Base-by-base conservation (phyloP, 306 rosid genomes). In the Canavalia gladiata region DNA sequence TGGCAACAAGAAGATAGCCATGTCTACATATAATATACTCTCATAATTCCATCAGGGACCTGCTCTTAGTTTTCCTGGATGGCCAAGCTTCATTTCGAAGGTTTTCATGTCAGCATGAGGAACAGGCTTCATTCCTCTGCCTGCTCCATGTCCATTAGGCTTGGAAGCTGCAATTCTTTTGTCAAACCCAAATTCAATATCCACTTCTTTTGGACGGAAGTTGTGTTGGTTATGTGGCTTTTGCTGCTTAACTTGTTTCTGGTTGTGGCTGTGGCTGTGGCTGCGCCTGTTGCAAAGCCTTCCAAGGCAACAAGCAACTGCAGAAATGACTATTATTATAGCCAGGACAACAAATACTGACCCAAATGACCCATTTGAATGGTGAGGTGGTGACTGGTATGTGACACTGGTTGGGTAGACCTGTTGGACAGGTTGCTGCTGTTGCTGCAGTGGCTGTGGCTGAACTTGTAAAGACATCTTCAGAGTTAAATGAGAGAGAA, bases 341-440 rank as follows among this genome's bases (percentile, higher is more conserved):
- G 98, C 92, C 52, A 95, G 75, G 6, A 95, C 97, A 63, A 95
- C 89, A 79, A 93, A 95, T 45, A 95, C 99, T 7, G 96, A 78
- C 70, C 98, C 99, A 65, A 95, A 95, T 0, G 98, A 93, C 5
- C 97, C 98, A 81, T 85, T 87, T 45, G 99, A 89, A 74, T 91
- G 95, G 68, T 95, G 90, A 12, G 88, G 73, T n/a, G 95, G 79
- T 11, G 90, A 85, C 59, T 84, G 87, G 7, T 84, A 74, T 45
- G 88, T 84, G 18, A 75, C 78, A 13, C 84, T 87, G 79, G 83
- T 86, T 11, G 99, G 99, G 63, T 93, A 95, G 57, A 89, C 92
- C 57, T 90, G 25, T 18, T 18, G 82, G 1, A 84, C 87, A 12
- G 95, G 91, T 57, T 87, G 95, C 52, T 85, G 90, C 1, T 78